Evolutionary conservation across 225 moss, liverwort and hornwort genomes (phyloP).

Genomic region (Pseudoscleropodium purum): DNA sequence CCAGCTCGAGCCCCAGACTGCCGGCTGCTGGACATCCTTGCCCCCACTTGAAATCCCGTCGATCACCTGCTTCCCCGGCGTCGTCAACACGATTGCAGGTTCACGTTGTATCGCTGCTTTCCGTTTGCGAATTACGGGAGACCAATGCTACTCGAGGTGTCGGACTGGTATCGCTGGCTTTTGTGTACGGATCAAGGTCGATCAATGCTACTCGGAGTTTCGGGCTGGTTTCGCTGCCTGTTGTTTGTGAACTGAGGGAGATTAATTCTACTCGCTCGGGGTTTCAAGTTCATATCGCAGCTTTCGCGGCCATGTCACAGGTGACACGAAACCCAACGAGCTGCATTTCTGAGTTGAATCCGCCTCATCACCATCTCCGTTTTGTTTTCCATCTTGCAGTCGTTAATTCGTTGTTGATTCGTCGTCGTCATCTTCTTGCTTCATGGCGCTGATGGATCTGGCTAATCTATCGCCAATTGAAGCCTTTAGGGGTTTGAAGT

Average conservation of each 20-base stretch:
- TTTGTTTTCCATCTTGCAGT: neutral
- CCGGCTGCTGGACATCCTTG: too few species aligned
- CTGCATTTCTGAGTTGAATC: neutral
- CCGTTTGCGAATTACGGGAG: too few species aligned
- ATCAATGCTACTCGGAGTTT: neutral
- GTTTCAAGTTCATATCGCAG: neutral
- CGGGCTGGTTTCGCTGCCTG: neutral
- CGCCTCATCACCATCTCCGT: neutral
- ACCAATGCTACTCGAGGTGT: neutral
- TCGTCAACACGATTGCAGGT: neutral
- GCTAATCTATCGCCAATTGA: neutral
- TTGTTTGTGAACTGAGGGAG: too few species aligned
- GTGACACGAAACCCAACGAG: neutral
- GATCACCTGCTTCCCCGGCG: neutral
- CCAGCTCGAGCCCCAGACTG: neutral
- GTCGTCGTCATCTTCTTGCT: neutral
- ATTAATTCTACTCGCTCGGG: neutral
- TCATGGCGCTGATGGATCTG: neutral
- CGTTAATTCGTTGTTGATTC: neutral
- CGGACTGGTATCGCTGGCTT: neutral
- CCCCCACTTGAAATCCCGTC: neutral
- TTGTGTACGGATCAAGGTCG: too few species aligned
- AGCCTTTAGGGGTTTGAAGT: neutral
- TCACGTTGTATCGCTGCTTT: neutral
- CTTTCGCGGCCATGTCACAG: neutral